Evolutionary conservation across 2,329 filamentous ascomycete genomes (phyloP).

Genomic region (Beauveria scarabaeidicola): DNA sequence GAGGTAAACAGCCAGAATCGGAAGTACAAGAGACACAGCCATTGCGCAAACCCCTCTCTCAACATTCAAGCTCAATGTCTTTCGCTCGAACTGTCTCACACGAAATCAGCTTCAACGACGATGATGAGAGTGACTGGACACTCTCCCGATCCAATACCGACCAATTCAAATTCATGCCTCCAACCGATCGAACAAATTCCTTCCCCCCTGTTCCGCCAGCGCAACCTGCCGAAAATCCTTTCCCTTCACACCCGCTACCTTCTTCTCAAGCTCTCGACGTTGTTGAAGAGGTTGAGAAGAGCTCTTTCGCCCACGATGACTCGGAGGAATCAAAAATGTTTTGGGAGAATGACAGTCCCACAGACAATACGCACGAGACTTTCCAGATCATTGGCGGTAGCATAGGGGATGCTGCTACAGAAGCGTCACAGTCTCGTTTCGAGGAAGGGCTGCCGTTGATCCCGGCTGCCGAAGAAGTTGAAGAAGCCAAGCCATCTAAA

Average conservation of each 20-base stretch:
- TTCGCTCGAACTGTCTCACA: slow-evolving; percentile 57
- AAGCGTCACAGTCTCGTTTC: slow-evolving; percentile 49
- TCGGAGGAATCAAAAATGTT: slow-evolving; percentile 15
- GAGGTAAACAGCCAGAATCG: not conserved
- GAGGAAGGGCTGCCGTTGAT: slow-evolving; percentile 64
- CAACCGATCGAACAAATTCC: slow-evolving; percentile 51
- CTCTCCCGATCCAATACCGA: slow-evolving; percentile 44
- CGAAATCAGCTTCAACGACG: slow-evolving; percentile 51
- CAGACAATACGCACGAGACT: not conserved
- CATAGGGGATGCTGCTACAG: slow-evolving; percentile 30
- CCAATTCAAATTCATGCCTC: slow-evolving; percentile 51
- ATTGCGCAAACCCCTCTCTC: slow-evolving; percentile 22
- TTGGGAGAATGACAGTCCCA: not conserved
- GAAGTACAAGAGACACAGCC: not conserved
- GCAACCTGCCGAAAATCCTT: slow-evolving; percentile 18
- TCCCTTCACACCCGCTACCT: slow-evolving; percentile 32
- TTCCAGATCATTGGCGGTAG: slow-evolving; percentile 35
- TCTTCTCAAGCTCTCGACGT: slow-evolving; percentile 46
- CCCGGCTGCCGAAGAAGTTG: slow-evolving; percentile 21
- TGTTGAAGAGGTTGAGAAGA: slow-evolving; percentile 43
- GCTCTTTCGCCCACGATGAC: slow-evolving; percentile 35
- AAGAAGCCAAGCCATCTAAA: not conserved
- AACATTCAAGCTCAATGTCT: slow-evolving; percentile 53
- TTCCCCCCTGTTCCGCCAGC: slow-evolving; percentile 49
- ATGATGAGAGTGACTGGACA: slow-evolving; percentile 52